These are phyloP conservation scores for Stagonosporopsis chrysanthemi DNA, from an alignment of 2,329 filamentous ascomycete genomes.

Conservation along the genomic window DNA sequence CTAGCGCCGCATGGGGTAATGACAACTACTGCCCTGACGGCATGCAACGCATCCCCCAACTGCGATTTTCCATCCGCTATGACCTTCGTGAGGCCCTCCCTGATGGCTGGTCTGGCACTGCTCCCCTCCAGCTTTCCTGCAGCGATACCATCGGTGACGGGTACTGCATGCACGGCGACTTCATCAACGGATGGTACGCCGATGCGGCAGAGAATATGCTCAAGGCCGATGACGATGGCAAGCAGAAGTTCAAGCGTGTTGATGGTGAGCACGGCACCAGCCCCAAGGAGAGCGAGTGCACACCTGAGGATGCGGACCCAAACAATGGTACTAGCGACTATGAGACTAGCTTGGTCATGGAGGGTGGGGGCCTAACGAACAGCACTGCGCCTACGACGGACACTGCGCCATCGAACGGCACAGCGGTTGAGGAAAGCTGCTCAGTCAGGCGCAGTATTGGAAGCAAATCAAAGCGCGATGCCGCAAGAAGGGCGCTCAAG, in stretches of 20 bases:
- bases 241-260: constrained; percentile 39
- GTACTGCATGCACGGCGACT: constrained; percentile 53
- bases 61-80: constrained; percentile 54
- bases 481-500: neutral
- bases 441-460: constrained; percentile 4
- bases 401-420: neutral
- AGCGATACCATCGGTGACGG: constrained; percentile 33
- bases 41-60: constrained; percentile 52
- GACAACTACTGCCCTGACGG: constrained; percentile 43
- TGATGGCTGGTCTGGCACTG: constrained; percentile 50
- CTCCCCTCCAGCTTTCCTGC: constrained; percentile 50
- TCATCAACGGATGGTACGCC: constrained; percentile 53
- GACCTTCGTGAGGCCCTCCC: constrained; percentile 51
- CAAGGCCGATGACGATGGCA: constrained; percentile 27
- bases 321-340: constrained; percentile 49
- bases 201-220: constrained; percentile 50
- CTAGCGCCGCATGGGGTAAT: neutral
- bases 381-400: neutral
- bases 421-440: constrained; percentile 5
- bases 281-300: constrained; percentile 36
- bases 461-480: constrained; percentile 10
- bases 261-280: constrained; percentile 40
- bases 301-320: constrained; percentile 47
- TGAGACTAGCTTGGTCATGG: constrained; percentile 32
- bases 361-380: neutral